Base-by-base conservation (phyloP, 768 basidiomycete genomes). In the Bullera alba region DNA sequence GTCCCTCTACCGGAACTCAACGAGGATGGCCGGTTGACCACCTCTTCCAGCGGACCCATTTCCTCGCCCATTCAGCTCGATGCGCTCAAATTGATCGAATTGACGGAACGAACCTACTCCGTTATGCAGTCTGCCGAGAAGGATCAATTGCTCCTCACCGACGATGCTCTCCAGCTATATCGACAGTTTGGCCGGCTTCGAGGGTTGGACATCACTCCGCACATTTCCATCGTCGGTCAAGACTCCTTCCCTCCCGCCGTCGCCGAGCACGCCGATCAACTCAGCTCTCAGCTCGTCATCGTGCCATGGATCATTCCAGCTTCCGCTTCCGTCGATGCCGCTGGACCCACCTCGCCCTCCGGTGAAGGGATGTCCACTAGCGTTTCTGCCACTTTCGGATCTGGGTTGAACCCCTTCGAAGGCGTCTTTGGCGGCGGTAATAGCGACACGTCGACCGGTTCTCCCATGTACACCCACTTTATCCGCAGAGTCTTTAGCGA, bases 71-170 rank as follows among this genome's bases (percentile, higher is more conserved):
- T 67, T 32, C 72, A 76, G 8, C 76, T 93, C 28, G 81, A 88
- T 56, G 85, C 86, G 0, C 78, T 96, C 2, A 88, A 92, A 17
- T 78, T 97, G 6, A 81, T 97, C 59, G 91, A 96, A 67, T 76
- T 96, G 38, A 86, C 87, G 1, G 84, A 84, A 30, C 85, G 95
- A 51, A 87, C 87, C 1, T 90, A 87, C 2, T 85, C 86, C 1
- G 81, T 93, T 29, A 80, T 97, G 71, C 84, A 81, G 64, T 86
- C 86, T 1, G 81, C 86, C 45, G 83, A 83, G 53, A 59, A 66
- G 44, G 73, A 74, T 38, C 59, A 69, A 27, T 45, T 72, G 1
- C 52, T 71, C 7, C 54, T 57, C 5, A 80, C 83, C 1, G 85
- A 87, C 17, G 75, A 79, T 2, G 76, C 91, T 23, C 77, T 86